A percentile compares a stretch with the other conserved stretches of the same genome.
Conservation (phyloP, 2,329 filamentous ascomycete genomes). For the Aspergillus vadensis region DNA sequence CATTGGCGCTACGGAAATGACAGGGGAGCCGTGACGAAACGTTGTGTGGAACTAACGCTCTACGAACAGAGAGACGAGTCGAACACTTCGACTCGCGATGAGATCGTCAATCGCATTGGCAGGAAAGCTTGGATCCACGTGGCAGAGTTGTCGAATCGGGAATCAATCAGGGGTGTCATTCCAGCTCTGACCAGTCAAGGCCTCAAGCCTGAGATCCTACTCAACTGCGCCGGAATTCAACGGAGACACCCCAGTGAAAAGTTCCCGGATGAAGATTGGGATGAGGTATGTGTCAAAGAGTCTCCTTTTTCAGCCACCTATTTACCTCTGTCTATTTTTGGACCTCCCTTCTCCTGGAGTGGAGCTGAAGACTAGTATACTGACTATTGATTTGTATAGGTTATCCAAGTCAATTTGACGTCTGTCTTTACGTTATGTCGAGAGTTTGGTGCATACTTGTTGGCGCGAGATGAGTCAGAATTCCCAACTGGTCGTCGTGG, state of each 20-base stretch:
- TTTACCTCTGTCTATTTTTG: conserved; percentile 2
- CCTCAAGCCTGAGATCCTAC: conserved; percentile 70
- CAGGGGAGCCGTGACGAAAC: not conserved
- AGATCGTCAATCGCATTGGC: conserved; percentile 41
- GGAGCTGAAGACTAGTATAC: not conserved
- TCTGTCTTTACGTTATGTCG: conserved; percentile 31
- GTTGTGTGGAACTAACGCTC: not conserved
- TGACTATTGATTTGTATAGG: conserved; percentile 41
- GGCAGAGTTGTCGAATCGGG: conserved; percentile 47
- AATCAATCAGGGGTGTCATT: conserved; percentile 44
- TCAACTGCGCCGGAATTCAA: conserved; percentile 89
- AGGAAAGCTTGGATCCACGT: conserved; percentile 47
- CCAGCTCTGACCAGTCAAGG: conserved; percentile 43
- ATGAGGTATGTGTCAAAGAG: conserved; percentile 52
- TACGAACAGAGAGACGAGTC: conserved; percentile 55
- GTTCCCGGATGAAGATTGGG: conserved; percentile 78
- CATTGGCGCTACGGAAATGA: not conserved
- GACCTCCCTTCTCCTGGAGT: not conserved
- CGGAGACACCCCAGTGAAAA: conserved; percentile 71
- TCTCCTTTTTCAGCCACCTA: not conserved
- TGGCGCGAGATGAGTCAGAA: conserved; percentile 32
- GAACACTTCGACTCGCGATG: conserved; percentile 47
- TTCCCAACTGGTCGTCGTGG: conserved; percentile 33
- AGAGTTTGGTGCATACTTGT: conserved; percentile 39
- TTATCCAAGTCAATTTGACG: conserved; percentile 74